Conservation (phyloP, 2,329 filamentous ascomycete species). For the Furcasterigmium furcatum region DNA sequence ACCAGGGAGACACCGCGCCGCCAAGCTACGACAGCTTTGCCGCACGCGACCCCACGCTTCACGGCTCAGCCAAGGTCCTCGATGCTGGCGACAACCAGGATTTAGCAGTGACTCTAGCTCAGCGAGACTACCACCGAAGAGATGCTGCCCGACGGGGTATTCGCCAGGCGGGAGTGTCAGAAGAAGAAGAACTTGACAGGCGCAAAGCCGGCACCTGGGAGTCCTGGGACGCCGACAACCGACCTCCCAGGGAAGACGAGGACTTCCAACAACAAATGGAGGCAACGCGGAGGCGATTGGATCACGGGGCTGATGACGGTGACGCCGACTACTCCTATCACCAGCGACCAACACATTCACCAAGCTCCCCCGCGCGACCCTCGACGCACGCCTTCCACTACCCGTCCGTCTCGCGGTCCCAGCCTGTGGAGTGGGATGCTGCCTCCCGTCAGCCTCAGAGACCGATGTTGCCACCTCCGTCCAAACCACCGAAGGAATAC, state of each 20-base stretch:
- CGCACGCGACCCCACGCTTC: slow-evolving; percentile 58
- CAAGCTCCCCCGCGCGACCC: slow-evolving; percentile 9
- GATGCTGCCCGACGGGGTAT: slow-evolving; percentile 58
- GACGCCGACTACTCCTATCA: slow-evolving; percentile 6
- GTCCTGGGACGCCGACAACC: slow-evolving; percentile 23
- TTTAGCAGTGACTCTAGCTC: slow-evolving; percentile 72
- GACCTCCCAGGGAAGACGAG: slow-evolving; percentile 33
- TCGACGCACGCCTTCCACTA: slow-evolving; percentile 43
- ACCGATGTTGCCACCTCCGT: slow-evolving; percentile 23
- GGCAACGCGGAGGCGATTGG: slow-evolving; percentile 43
- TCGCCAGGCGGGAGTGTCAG: slow-evolving; percentile 52
- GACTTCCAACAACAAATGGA: slow-evolving; percentile 51
- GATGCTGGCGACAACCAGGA: slow-evolving; percentile 71
- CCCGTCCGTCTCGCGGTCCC: slow-evolving; percentile 51
- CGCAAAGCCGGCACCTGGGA: slow-evolving; percentile 43
- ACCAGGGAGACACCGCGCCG: slow-evolving; percentile 14
- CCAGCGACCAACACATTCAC: slow-evolving; percentile 18
- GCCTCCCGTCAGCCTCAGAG: slow-evolving; percentile 13
- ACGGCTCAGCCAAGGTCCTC: slow-evolving; percentile 55
- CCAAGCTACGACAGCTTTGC: slow-evolving; percentile 44
- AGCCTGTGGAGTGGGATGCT: slow-evolving; percentile 41
- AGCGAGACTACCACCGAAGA: slow-evolving; percentile 66
- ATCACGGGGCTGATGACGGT: slow-evolving; percentile 23
- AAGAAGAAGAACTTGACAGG: slow-evolving; percentile 54
- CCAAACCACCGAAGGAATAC: slow-evolving; percentile 26